A percentile compares a stretch with the other conserved stretches of the same genome.
phyloP scores from a whole-genome alignment of 2,329 filamentous ascomycete species.

The Phaeosphaeria sp. region DNA sequence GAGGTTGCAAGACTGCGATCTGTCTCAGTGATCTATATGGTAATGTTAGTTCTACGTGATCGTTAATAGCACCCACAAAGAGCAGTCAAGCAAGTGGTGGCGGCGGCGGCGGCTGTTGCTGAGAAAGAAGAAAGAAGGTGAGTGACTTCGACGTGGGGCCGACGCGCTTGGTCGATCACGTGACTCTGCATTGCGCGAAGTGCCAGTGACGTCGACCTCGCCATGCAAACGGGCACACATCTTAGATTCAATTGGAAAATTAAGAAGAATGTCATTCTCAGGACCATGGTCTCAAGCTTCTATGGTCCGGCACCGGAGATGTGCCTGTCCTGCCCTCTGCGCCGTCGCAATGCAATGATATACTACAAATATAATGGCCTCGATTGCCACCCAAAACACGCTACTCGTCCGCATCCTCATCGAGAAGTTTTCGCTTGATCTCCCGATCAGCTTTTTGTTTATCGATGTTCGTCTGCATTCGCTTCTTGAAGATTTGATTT shows the following conservation, averaged over 20 bases:
- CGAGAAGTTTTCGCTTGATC: conserved; percentile 59
- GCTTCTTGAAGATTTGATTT: conserved; percentile 58
- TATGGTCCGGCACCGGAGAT: not conserved
- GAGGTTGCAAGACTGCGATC: not conserved
- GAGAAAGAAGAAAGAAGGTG: not conserved
- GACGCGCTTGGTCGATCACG: not conserved
- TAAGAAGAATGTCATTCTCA: not conserved
- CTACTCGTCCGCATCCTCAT: conserved; percentile 35
- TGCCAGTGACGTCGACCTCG: not conserved
- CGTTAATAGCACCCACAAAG: not conserved
- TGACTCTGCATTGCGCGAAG: not conserved
- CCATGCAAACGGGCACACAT: not conserved
- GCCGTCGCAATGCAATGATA: conserved; percentile 7
- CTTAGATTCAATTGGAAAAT: no score
- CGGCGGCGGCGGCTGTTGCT: not conserved
- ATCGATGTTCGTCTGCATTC: conserved; percentile 57
- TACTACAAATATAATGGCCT: not conserved
- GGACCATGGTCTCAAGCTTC: not conserved
- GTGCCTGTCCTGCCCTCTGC: not conserved
- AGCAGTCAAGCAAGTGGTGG: not conserved
- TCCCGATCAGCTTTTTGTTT: conserved; percentile 57
- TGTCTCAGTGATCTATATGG: not conserved
- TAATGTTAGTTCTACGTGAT: not conserved
- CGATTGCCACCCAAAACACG: not conserved
- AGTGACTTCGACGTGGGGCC: not conserved